Base-by-base conservation (phyloP, 768 basidiomycete species). In the Calocera viscosa region DNA sequence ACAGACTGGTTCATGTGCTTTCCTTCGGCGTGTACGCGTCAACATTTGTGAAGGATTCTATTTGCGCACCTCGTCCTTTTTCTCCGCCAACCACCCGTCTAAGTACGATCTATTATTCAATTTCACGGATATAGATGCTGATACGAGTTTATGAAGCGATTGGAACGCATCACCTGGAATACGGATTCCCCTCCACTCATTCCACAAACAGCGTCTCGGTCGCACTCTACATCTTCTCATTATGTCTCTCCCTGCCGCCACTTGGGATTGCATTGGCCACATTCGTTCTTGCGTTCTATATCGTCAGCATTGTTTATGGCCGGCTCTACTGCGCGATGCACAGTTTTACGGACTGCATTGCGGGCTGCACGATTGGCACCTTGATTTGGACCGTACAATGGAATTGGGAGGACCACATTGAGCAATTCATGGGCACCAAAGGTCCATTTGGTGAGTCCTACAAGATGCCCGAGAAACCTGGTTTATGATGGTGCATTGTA, bases 101-200 rank as follows among this genome's bases (percentile, higher is more conserved):
- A 5, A 89, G 93, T 94, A 71, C 71, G 88, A 78, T 0, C 49
- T 41, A 67, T 16, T 12, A 24, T 2, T 28, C 19, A 24, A 32
- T 28, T 64, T 22, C 63, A n/a, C 5, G 24, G 3, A 14, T 11
- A 39, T 68, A 14, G 35, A 43, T 28, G 22, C 22, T 53, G 35
- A 22, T n/a, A n/a, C 35, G 24, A 11, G 16, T 17, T 30, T 41
- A 35, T 34, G 39, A 70, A 91, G 89, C 86, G 2, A 86, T 91
- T 64, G 87, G 89, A 16, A 82, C 79, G 0, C 89, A 91, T 72
- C 90, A 92, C 70, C 81, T 91, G 1, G 93, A 95, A 77, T 95
- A 95, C 71, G 95, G 95, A 26, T 95, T 97, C 73, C 94, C 94
- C 0, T 95, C 93, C 0, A 96, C 94, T 0, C 95, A 99, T 72